Percentiles rank a stretch among this genome's conserved stretches.
Conservation (phyloP, 2,329 filamentous ascomycete genomes). For the Talaromyces sp. region DNA sequence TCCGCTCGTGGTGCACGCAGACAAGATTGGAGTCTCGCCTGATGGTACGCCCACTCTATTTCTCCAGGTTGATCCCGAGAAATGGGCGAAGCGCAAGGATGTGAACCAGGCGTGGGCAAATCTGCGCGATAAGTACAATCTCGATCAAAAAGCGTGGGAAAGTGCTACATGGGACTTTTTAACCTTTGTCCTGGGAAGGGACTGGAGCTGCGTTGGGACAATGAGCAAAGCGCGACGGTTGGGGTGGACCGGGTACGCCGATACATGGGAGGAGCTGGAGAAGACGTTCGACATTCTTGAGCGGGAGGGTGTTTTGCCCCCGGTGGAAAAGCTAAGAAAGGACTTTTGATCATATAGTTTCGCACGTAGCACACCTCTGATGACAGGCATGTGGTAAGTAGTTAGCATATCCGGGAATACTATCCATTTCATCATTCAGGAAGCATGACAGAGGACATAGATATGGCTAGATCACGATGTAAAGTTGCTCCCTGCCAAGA, state of each 20-base stretch:
- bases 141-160: slow-evolving; percentile 40
- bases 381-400: too few species aligned
- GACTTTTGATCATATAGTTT: slow-evolving; percentile 11
- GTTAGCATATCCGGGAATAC: too few species aligned
- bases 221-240: slow-evolving; percentile 48
- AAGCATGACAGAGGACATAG: too few species aligned
- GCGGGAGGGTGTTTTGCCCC: slow-evolving; percentile 25
- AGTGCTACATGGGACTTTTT: slow-evolving; percentile 47
- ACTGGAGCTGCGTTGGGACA: slow-evolving; percentile 25
- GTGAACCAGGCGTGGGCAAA: slow-evolving; percentile 39
- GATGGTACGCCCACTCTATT: slow-evolving; percentile 18
- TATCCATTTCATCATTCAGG: too few species aligned
- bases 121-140: slow-evolving; percentile 32
- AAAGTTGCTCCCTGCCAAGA: too few species aligned
- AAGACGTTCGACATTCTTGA: slow-evolving; percentile 34
- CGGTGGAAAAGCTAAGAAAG: slow-evolving; percentile 16
- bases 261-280: slow-evolving; percentile 38
- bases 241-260: slow-evolving; percentile 44
- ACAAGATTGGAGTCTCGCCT: slow-evolving; percentile 23
- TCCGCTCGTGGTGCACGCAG: slow-evolving; percentile 24
- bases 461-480: too few species aligned
- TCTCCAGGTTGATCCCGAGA: slow-evolving; percentile 37
- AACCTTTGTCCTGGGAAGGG: slow-evolving; percentile 42
- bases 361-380: too few species aligned
- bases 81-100: slow-evolving; percentile 40